Evolutionary conservation across 2,329 filamentous ascomycete genomes (phyloP).

Genomic region (Fusarium sp.): DNA sequence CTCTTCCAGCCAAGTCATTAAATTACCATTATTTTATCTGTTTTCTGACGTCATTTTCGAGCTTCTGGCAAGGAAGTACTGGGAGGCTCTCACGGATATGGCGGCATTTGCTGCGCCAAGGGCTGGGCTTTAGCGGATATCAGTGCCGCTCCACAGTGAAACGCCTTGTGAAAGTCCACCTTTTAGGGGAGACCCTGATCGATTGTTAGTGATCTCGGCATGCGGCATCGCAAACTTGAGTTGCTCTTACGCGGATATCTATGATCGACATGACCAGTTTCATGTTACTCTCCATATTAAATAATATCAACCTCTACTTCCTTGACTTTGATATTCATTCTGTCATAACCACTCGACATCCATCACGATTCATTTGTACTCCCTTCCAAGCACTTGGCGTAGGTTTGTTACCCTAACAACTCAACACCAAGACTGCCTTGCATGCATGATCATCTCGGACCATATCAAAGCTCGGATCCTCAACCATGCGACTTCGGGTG

Average conservation of each 20-base stretch:
- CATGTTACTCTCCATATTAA: background rate
- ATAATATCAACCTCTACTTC: background rate
- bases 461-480: background rate
- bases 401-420: conserved; percentile 4
- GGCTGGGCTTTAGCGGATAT: conserved; percentile 34
- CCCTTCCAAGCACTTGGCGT: conserved; percentile 4
- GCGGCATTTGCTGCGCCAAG: conserved; percentile 39
- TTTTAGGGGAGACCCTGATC: conserved; percentile 27
- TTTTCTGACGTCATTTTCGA: conserved; percentile 41
- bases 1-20: conserved; percentile 30
- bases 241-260: background rate
- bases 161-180: conserved; percentile 9
- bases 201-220: conserved; percentile 32
- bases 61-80: conserved; percentile 13
- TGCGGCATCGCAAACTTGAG: conserved; percentile 27
- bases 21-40: conserved; percentile 8
- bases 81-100: conserved; percentile 28
- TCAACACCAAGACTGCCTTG: conserved; percentile 1
- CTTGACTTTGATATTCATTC: background rate
- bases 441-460: background rate
- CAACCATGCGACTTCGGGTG: background rate
- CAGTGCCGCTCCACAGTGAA: conserved; percentile 26
- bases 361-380: background rate
- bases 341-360: background rate
- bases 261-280: conserved; percentile 2